Base-by-base conservation (phyloP, 176 grass and related monocot genomes). In the Coix lacrymajobi region DNA sequence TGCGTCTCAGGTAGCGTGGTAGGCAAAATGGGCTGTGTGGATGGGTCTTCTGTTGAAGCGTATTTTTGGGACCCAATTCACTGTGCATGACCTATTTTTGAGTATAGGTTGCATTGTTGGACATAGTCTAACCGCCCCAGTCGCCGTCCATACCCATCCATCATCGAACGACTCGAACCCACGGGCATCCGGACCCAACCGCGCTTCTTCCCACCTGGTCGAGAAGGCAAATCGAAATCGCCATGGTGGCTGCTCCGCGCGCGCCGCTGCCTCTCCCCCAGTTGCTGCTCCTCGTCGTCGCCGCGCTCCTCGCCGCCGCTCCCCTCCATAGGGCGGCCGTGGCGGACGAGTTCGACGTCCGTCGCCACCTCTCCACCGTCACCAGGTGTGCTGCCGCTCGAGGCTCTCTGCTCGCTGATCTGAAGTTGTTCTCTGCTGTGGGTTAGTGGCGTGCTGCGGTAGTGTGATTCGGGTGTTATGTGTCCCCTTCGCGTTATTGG, bases 281-380 rank as follows among this genome's bases (percentile, higher is more conserved):
- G 16, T 72, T 89, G 49, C n/a, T 85, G 29, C 44, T 88, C 4
- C 62, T 92, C 83, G 11, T 84, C 54, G 31, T 66, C 32, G 69
- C 78, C 63, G 20, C 51, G 67, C 61, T 91, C 83, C 62, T 88
- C 64, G 56, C 81, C 61, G 73, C 76, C 49, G 80, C 79, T 68
- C 46, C 74, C 22, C 29, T 83, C 54, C 49, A 24, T 25, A 20
- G 79, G 30, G 54, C 68, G 38, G 83, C 54, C 24, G 68, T 77
- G 17, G 40, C 78, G 34, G 84, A 31, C 28, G 57, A 68, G 3
- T 93, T 99, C 87, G 93, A 96, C 71, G 93, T 99, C 73, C 88
- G 96, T 45, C 89, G 87, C 29, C 93, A 99, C 87, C 93, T 99
- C 87, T 96, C 93, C 65, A 99, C 96, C 58, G 93, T 99, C 81